Base-by-base conservation (phyloP, 805 yeast genomes). In the Saccharomycopsis synnaedendra region DNA sequence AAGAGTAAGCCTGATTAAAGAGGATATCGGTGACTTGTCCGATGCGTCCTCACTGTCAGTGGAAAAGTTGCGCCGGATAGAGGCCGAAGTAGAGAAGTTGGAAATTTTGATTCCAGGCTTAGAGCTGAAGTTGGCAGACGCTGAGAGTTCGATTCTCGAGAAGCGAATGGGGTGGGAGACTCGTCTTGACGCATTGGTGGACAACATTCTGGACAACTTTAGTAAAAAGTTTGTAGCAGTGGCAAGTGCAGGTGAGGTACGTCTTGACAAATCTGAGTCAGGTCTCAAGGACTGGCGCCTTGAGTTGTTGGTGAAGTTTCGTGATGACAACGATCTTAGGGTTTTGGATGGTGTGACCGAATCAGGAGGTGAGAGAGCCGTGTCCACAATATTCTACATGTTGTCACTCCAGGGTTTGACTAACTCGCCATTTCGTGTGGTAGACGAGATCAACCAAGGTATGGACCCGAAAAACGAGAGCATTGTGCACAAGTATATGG, bases 391-490 rank as follows among this genome's bases (percentile, higher is more conserved):
- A 2, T 75, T 89, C 45, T 93, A 84, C 60, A 75, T 93, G 59
- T 85, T 93, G 71, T 81, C 97, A 1, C 68, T 93, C 53, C 99
- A 93, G 65, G 90, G 88, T 7, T 71, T 84, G 49, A 81, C 97
- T 0, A 74, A 75, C 32, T 86, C 96, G 0, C 97, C 98, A 6
- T 87, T 93, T 59, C 71, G 97, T 59, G 89, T 90, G 3, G 96
- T 93, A 5, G 99, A 93, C 65, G 99, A 93, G 68, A 94, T 93
- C 53, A 93, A 93, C 61, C 99, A 93, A 66, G 99, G 98, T 55
- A 89, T 93, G 97, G 99, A 93, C 65, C 84, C 94, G 8, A 76
- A 76, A 51, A 93, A 93, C 59, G 98, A 93, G 63, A 76, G 89
- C 53, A 71, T 77, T 66, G 89, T 93, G 3, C 96, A 90, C 60